Evolutionary conservation across 176 grass and related monocot species (phyloP).

Genomic region (Aegilops bicornis): DNA sequence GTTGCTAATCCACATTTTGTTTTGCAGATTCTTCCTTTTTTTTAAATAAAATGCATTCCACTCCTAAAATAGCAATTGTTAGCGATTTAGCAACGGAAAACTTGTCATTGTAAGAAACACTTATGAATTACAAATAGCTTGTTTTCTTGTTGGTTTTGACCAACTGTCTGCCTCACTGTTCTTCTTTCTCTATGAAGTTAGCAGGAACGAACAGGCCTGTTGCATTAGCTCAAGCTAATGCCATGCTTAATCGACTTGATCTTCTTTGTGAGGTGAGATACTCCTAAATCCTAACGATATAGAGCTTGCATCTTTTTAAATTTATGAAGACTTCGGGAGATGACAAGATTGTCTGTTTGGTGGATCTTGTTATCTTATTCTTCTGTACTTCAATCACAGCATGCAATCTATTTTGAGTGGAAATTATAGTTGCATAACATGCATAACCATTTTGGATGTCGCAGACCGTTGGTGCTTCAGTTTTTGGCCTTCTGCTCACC

Average conservation of each 20-base stretch:
- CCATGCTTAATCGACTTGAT: conserved; percentile 88
- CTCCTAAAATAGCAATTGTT: not conserved
- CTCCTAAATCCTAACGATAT: conserved; percentile 7
- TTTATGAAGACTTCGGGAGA: not conserved
- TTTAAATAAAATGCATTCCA: not conserved
- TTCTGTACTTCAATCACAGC: conserved; percentile 3
- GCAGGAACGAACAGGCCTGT: conserved; percentile 89
- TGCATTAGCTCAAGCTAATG: conserved; percentile 95
- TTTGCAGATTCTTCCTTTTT: not conserved
- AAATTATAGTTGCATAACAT: conserved; percentile 27
- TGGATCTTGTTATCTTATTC: not conserved
- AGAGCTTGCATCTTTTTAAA: not conserved
- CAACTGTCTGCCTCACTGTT: conserved; percentile 22
- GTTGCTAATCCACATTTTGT: conserved; percentile 21
- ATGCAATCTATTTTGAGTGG: conserved; percentile 17
- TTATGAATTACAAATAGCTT: conserved; percentile 19
- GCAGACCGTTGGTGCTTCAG: conserved; percentile 82
- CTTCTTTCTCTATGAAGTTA: conserved; percentile 64
- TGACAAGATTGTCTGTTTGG: conserved; percentile 4
- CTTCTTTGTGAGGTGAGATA: conserved; percentile 77
- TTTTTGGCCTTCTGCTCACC: conserved; percentile 89
- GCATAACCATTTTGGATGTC: conserved; percentile 19
- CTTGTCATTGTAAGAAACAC: not conserved
- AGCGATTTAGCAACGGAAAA: not conserved
- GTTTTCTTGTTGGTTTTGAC: conserved; percentile 11